Conservation (phyloP, 2,329 filamentous ascomycete species). For the Penicillium italicum region DNA sequence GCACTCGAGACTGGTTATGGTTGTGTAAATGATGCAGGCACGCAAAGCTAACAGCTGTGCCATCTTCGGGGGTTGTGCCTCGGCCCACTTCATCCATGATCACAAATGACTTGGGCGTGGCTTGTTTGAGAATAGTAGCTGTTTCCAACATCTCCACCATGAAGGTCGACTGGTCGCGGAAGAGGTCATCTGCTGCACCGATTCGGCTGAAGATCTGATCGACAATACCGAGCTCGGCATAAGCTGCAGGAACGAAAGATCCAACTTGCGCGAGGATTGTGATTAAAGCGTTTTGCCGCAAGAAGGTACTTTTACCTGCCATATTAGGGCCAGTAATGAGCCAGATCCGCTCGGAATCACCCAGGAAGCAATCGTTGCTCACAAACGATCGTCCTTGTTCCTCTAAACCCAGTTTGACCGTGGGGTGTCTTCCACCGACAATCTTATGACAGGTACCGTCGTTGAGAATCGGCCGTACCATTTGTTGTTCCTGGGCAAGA, state of each 20-base stretch:
- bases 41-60: constrained; percentile 83
- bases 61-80: constrained; percentile 90
- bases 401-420: constrained; percentile 77
- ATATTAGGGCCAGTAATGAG: constrained; percentile 87
- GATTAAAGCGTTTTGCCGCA: constrained; percentile 92
- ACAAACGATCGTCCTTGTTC: constrained; percentile 79
- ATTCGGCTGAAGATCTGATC: constrained; percentile 93
- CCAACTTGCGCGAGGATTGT: constrained; percentile 90
- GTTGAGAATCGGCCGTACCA: constrained; percentile 71
- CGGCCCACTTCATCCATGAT: constrained; percentile 98
- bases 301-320: constrained; percentile 94
- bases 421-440: constrained; percentile 83
- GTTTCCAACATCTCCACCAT: constrained; percentile 99
- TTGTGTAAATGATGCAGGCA: constrained; percentile 78
- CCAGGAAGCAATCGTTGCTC: constrained; percentile 79
- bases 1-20: constrained; percentile 70
- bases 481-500: constrained; percentile 69
- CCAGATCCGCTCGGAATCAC: constrained; percentile 67
- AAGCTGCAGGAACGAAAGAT: constrained; percentile 84
- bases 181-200: constrained; percentile 93
- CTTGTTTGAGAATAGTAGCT: constrained; percentile 79
- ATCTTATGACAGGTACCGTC: constrained; percentile 66
- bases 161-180: constrained; percentile 90
- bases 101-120: constrained; percentile 80
- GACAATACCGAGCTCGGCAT: constrained; percentile 84